phyloP scores from a whole-genome alignment of 257 asterid genomes.

The Lavandula angustifolia region DNA sequence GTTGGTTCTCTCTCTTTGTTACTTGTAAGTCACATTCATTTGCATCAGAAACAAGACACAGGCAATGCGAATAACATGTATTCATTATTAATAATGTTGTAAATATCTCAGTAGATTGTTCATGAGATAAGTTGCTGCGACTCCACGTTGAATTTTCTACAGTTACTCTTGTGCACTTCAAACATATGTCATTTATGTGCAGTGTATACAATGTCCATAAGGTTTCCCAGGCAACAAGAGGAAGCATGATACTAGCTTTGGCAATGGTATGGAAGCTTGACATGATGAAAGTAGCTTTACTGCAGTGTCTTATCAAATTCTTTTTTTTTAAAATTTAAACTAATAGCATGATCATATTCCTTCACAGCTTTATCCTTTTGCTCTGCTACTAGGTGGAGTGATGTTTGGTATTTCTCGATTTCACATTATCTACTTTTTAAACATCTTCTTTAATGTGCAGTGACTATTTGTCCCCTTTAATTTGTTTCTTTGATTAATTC shows the following conservation, averaged over 20 bases:
- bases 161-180: too few relatives aligned
- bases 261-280: conserved; percentile 69
- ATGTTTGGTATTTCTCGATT: conserved; percentile 64
- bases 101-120: too few relatives aligned
- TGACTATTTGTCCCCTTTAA: conserved; percentile 83
- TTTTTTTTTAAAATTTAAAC: conserved; percentile 16
- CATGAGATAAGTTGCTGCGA: too few relatives aligned
- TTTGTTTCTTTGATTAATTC: too few relatives aligned
- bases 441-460: conserved; percentile 40
- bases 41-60: too few relatives aligned
- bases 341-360: conserved; percentile 27
- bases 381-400: conserved; percentile 78
- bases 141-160: too few relatives aligned
- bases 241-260: conserved; percentile 82
- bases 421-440: neutral
- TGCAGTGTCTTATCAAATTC: neutral
- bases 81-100: too few relatives aligned
- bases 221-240: conserved; percentile 86
- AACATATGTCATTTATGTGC: too few relatives aligned
- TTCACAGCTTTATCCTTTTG: conserved; percentile 85
- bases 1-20: too few relatives aligned
- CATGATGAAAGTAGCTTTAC: conserved; percentile 15
- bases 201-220: conserved; percentile 75
- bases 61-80: too few relatives aligned
- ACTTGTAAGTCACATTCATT: too few relatives aligned